Conservation (phyloP, 2,329 filamentous ascomycete species). For the Lasiodiplodia theobromae region DNA sequence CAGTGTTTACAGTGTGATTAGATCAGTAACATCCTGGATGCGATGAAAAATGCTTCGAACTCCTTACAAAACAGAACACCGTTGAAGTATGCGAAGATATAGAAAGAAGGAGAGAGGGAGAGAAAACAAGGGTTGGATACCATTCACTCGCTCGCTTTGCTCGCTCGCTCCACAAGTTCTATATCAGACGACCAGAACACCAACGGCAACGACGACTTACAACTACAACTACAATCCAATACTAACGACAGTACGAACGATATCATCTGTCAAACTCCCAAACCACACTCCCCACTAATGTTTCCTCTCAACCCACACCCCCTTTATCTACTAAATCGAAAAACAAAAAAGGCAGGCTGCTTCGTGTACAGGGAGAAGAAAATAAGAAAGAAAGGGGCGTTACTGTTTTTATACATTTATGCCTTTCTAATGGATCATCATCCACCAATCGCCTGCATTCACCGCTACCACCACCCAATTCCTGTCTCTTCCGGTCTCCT, state of each 20-base stretch:
- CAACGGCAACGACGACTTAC: neutral
- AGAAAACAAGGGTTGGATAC: no score
- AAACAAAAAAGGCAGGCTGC: neutral
- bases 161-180: neutral
- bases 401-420: conserved; percentile 10
- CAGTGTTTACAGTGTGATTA: no score
- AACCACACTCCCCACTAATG: neutral
- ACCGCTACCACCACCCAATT: neutral
- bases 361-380: neutral
- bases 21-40: no score
- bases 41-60: no score
- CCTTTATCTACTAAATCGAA: neutral
- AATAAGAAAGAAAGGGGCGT: neutral
- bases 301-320: neutral
- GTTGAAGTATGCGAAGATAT: no score
- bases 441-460: neutral
- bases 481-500: no score
- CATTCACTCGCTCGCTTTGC: neutral
- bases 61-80: no score
- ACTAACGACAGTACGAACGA: conserved; percentile 7
- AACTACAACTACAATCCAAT: neutral
- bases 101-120: no score
- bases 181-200: neutral
- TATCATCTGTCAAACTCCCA: neutral
- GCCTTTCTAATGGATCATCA: neutral